Evolutionary conservation across 2,329 filamentous ascomycete species (phyloP), one percentile per base, ranked within the genome.

Genomic region (Xylariaceae sp.): DNA sequence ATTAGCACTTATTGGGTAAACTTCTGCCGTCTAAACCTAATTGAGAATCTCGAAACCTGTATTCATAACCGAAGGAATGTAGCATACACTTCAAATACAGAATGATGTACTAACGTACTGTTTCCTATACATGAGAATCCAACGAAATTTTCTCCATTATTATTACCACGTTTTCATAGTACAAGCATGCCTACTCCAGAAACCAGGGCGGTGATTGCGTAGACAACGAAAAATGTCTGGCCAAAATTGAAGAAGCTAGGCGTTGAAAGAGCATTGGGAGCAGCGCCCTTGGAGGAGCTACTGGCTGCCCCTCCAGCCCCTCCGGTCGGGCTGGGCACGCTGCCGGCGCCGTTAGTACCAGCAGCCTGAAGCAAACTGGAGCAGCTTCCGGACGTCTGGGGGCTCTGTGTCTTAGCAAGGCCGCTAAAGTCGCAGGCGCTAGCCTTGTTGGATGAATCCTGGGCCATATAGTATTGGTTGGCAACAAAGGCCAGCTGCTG

Each of bases 401-500:
- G 70, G 44, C 76, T 67, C 54, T 77, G 80, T 49, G 81, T 75
- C 53, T 76, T 75, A 42, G 87, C 89, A 64, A 84, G 76, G 64
- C 89, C 87, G 53, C 81, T 76, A 74, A 92, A 92, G 77, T 85
- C 78, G 70, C 90, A 95, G 26, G 89, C 86, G 49, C 75, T 74
- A 21, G 75, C 69, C 57, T 77, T 77, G 62, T 79, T 75, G 67
- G 86, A 78, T 61, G 71, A 72, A 62, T 78, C 69, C 43, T 60
- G 55, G 13, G 39, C 60, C 23, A 45, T 23, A 77, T 88, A 89
- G 80, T 92, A 93, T 64, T 83, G 74, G 76, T 92, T 84, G 62
- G 92, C 81, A 42, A 85, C 87, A 70, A 83, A 92, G 53, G 83
- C 83, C 33, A 95, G 83, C 80, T 92, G 83, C 73, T 90, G 80